A percentile compares a stretch with the other conserved stretches of the same genome.
Conservation (phyloP, 495 filamentous ascomycete genomes). For the Rostrohypoxylon terebratum region DNA sequence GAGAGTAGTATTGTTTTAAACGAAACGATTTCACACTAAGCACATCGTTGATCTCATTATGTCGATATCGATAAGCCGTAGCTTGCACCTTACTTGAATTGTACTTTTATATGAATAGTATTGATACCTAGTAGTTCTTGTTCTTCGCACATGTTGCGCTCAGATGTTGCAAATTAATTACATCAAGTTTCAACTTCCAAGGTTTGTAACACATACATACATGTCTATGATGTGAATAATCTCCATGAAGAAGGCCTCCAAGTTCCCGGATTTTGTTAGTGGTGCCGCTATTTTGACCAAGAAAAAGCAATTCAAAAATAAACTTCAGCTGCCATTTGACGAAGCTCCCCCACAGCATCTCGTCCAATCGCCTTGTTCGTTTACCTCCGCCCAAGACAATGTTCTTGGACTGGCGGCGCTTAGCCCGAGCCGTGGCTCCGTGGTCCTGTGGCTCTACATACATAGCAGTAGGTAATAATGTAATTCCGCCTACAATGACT, state of each 20-base stretch:
- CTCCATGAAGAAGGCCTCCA: neutral
- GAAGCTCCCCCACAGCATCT: constrained; percentile 27
- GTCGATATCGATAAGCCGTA: constrained; percentile 20
- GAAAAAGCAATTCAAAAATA: constrained; percentile 2
- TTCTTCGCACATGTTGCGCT: neutral
- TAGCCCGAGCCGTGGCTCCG: constrained; percentile 24
- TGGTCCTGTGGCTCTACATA: constrained; percentile 16
- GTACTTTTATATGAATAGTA: neutral
- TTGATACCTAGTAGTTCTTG: neutral
- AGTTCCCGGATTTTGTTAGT: neutral
- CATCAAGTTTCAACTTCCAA: too few species aligned
- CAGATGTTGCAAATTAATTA: neutral
- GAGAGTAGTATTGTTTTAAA: neutral
- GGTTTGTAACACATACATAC: neutral
- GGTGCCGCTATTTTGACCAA: neutral
- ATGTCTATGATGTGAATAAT: too few species aligned
- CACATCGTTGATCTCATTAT: constrained; percentile 7
- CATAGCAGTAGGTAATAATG: neutral
- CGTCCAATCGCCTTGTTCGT: constrained; percentile 28
- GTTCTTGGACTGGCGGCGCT: constrained; percentile 14
- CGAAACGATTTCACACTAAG: constrained; percentile 2
- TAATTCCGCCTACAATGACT: constrained; percentile 26
- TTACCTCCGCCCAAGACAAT: constrained; percentile 28
- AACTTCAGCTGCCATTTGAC: constrained; percentile 26
- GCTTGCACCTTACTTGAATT: neutral